Percentiles rank a stretch among this genome's conserved stretches.
phyloP scores from a whole-genome alignment of 2,329 filamentous ascomycete species.

The Colletotrichum agaves region DNA sequence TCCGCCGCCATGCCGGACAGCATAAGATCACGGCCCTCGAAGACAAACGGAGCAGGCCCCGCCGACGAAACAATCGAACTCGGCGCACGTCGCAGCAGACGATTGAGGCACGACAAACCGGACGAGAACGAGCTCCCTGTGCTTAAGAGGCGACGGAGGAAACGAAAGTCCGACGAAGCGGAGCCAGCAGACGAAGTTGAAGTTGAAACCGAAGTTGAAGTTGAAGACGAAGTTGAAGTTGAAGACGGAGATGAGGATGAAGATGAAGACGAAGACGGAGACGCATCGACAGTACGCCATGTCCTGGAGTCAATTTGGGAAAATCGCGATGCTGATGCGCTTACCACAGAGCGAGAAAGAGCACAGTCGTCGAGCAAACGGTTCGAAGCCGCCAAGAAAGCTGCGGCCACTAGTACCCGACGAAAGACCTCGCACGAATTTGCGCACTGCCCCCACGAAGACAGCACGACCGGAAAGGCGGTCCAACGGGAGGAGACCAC shows the following conservation, averaged over 20 bases:
- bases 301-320: not conserved
- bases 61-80: not conserved
- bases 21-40: not conserved
- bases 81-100: conserved; percentile 5
- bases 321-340: not conserved
- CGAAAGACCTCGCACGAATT: too few relatives aligned
- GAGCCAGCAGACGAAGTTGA: not conserved
- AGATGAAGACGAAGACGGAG: not conserved
- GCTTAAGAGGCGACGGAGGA: not conserved
- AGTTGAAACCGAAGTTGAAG: not conserved
- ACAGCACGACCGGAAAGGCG: too few relatives aligned
- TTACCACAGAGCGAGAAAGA: not conserved
- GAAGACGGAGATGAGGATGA: not conserved
- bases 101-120: not conserved
- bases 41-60: not conserved
- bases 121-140: not conserved
- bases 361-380: too few relatives aligned
- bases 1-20: too few relatives aligned
- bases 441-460: too few relatives aligned
- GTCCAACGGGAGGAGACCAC: not conserved
- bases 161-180: not conserved
- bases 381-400: too few relatives aligned
- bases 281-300: not conserved
- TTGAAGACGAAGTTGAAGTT: not conserved
- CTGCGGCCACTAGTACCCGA: too few relatives aligned